Percentiles rank a stretch among this genome's conserved stretches.
phyloP scores from a whole-genome alignment of 225 moss, liverwort and hornwort genomes.

The Polytrichum formosum region DNA sequence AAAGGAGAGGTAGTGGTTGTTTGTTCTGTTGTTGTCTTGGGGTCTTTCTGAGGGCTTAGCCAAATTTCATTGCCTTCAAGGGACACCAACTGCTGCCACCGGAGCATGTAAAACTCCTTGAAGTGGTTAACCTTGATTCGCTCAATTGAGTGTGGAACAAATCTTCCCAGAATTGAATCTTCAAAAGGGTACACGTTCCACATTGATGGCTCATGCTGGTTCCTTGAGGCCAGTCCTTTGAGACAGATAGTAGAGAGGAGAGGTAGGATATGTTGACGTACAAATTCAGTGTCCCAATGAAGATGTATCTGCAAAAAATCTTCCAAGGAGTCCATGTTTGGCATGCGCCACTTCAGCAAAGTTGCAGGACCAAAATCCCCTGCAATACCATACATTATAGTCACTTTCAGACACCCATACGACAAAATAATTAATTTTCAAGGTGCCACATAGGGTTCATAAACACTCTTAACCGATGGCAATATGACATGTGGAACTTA shows the following conservation, averaged over 20 bases:
- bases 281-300: slow-evolving; percentile 29
- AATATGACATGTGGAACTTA: too few species aligned
- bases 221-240: slow-evolving; percentile 7
- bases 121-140: slow-evolving; percentile 34
- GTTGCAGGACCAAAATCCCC: slow-evolving; percentile 13
- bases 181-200: not conserved
- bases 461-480: too few species aligned
- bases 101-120: slow-evolving; percentile 28
- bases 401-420: too few species aligned
- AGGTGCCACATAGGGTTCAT: too few species aligned
- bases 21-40: not conserved
- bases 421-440: too few species aligned
- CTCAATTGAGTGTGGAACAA: slow-evolving; percentile 28
- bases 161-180: slow-evolving; percentile 20
- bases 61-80: slow-evolving; percentile 13
- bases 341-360: slow-evolving; percentile 22
- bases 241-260: slow-evolving; percentile 43
- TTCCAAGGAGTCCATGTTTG: slow-evolving; percentile 36
- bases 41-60: slow-evolving; percentile 16
- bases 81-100: slow-evolving; percentile 28
- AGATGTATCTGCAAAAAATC: slow-evolving; percentile 25
- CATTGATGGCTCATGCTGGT: not conserved
- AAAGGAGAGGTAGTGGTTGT: too few species aligned
- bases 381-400: slow-evolving; percentile 4
- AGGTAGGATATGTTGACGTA: slow-evolving; percentile 34